phyloP scores from a whole-genome alignment of 2,329 filamentous ascomycete species.

The Coniella vitis region DNA sequence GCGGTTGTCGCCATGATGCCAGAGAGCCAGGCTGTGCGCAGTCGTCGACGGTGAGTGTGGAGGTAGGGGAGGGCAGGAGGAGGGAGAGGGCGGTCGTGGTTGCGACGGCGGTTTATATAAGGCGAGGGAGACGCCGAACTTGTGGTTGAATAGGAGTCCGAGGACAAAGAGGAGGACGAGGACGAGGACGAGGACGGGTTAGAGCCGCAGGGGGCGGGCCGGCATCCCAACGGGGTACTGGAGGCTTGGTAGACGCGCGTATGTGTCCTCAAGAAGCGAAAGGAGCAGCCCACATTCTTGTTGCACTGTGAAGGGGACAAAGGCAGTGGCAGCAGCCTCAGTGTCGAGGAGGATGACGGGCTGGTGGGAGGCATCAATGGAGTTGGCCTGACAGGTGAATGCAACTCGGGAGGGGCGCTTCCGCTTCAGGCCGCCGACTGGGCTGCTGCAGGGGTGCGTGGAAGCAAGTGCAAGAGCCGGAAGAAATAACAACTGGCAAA shows the following conservation, averaged over 20 bases:
- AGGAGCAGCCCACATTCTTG: conserved; percentile 6
- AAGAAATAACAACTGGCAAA: too few relatives aligned
- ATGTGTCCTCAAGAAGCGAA: conserved; percentile 26
- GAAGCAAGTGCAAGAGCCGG: too few relatives aligned
- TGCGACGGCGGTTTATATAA: too few relatives aligned
- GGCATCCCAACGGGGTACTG: conserved; percentile 14
- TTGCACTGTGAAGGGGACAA: conserved; percentile 5
- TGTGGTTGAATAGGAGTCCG: conserved; percentile 7
- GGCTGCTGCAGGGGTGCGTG: too few relatives aligned
- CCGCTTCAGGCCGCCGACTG: too few relatives aligned
- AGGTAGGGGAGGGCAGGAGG: conserved; percentile 10
- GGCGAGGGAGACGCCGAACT: too few relatives aligned
- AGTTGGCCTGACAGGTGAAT: conserved; percentile 2
- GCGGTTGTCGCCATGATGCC: conserved; percentile 20
- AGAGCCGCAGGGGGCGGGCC: conserved; percentile 15
- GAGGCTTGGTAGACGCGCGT: conserved; percentile 26
- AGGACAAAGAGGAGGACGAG: conserved; percentile 9
- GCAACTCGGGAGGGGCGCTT: too few relatives aligned
- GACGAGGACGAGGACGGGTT: conserved; percentile 10
- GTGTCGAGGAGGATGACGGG: conserved; percentile 12
- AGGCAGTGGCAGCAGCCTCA: background rate
- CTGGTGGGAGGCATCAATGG: conserved; percentile 16
- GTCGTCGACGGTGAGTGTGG: conserved; percentile 7
- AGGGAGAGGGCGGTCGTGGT: conserved; percentile 6
- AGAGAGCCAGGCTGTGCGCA: conserved; percentile 19